Evolutionary conservation across 2,329 filamentous ascomycete species (phyloP).

Genomic region (Phoma sp.): DNA sequence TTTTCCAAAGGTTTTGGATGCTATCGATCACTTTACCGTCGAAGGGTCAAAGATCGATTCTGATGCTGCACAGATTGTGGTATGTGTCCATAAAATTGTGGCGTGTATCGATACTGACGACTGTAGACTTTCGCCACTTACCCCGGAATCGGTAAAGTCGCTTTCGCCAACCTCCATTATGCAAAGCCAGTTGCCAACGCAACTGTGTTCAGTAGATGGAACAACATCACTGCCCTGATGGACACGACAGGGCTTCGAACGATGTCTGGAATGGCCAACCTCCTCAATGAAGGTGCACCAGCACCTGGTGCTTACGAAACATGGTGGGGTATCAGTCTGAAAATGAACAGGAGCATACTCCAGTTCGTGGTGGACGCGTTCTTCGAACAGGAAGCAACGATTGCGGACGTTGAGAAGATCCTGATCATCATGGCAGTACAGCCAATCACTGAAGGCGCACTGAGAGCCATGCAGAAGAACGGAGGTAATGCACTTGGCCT

Average conservation of each 20-base stretch:
- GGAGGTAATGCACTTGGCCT: slow-evolving; percentile 37
- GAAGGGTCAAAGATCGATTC: slow-evolving; percentile 17
- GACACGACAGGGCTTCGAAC: slow-evolving; percentile 30
- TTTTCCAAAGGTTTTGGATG: slow-evolving; percentile 20
- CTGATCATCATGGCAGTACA: slow-evolving; percentile 24
- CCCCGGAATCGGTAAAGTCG: slow-evolving; percentile 22
- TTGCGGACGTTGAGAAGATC: slow-evolving; percentile 24
- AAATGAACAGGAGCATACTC: slow-evolving; percentile 22
- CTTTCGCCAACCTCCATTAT: slow-evolving; percentile 28
- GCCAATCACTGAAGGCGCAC: slow-evolving; percentile 19
- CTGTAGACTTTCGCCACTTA: slow-evolving; percentile 31
- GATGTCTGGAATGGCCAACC: slow-evolving; percentile 26
- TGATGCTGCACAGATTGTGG: slow-evolving; percentile 29
- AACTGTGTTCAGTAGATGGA: slow-evolving; percentile 30
- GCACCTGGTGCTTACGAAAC: slow-evolving; percentile 18
- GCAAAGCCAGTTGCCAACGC: slow-evolving; percentile 33
- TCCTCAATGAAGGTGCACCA: slow-evolving; percentile 17
- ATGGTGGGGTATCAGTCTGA: slow-evolving; percentile 29
- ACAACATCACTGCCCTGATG: slow-evolving; percentile 26
- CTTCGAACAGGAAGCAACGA: slow-evolving; percentile 17
- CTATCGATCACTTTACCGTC: slow-evolving; percentile 21
- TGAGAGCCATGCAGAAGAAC: slow-evolving; percentile 22
- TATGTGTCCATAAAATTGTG: neutral
- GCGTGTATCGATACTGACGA: neutral
- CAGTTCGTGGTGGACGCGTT: slow-evolving; percentile 21